Base-by-base conservation (phyloP, 169 alveolate genomes). In the Eimeria praecox region DNA sequence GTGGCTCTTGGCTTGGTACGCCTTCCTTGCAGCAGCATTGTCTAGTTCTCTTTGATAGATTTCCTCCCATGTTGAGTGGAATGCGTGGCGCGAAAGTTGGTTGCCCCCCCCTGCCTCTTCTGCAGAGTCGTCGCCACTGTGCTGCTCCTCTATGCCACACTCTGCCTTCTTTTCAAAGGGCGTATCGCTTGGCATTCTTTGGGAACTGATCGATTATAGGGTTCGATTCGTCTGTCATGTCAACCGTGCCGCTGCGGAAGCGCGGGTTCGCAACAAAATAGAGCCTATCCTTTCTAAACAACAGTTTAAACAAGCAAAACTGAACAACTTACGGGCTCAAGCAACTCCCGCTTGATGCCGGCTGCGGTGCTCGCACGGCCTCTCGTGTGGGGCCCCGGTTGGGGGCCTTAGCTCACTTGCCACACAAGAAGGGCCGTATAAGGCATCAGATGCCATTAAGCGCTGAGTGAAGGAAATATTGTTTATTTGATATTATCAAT, bases 61-160 rank as follows among this genome's bases (percentile, higher is more conserved):
- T 27, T 86, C 92, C 14, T 86, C 92, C 92, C 92, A 86, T 42
- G 92, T 86, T 6, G 92, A 86, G 78, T 86, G 92, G 73, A 86
- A 52, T 12, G 92, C 92, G 78, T 86, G 92, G 42, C 44, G 59
- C 24, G 92, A 86, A 22, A 52, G 18, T 69, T 86, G 80, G 18
- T 54, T 62, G 44, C 10, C 56, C 46, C 22, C 64, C 33, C n/a
- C 69, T 46, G 56, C 22, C 44, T 52, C 71, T 35, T 24, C 73
- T 49, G 0, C 35, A 8, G 90, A 24, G 6, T 18, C 52, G 5
- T 52, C 52, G 30, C 56, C 35, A 22, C 52, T 82, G 33, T 52
- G 56, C 22, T 82, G 90, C 27, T n/a, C 90, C n/a, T 30, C 66
- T 33, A 49, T 24, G 46, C 90, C 90, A 14, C 27, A 4, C 27